Percentiles rank a stretch among this genome's conserved stretches.
Evolutionary conservation across 2,329 filamentous ascomycete genomes (phyloP).

Genomic region (Tolypocladium cylindrosporum): DNA sequence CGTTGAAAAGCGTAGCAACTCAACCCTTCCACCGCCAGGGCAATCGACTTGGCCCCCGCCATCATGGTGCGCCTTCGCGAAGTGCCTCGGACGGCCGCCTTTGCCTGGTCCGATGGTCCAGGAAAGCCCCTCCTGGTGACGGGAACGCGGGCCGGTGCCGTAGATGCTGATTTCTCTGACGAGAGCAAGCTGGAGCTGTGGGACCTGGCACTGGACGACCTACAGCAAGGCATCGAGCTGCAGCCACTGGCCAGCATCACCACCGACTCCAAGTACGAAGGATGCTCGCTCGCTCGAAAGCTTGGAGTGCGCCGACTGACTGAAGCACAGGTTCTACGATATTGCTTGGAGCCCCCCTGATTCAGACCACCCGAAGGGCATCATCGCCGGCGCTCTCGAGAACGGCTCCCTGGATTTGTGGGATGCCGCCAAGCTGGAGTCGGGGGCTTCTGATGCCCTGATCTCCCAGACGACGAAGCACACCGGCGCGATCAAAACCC

Average conservation of each 20-base stretch:
- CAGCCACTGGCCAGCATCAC: conserved; percentile 74
- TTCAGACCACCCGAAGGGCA: conserved; percentile 68
- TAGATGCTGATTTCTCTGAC: conserved; percentile 95
- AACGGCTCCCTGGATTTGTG: conserved; percentile 89
- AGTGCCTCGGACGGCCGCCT: conserved; percentile 92
- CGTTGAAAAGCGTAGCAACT: conserved; percentile 5
- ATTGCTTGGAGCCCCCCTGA: conserved; percentile 86
- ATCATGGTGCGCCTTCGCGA: conserved; percentile 92
- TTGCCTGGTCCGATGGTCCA: conserved; percentile 86
- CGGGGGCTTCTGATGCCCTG: conserved; percentile 57
- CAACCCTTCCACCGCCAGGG: conserved; percentile 5
- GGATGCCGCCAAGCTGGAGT: conserved; percentile 66
- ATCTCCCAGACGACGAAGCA: conserved; percentile 85
- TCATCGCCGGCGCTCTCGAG: conserved; percentile 92
- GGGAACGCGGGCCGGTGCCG: conserved; percentile 87
- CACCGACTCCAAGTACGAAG: conserved; percentile 73
- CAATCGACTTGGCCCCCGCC: conserved; percentile 17
- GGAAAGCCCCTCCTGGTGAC: conserved; percentile 78
- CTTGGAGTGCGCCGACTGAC: conserved; percentile 4
- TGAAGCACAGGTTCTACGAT: conserved; percentile 71
- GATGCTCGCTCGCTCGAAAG: background rate
- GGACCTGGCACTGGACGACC: conserved; percentile 77
- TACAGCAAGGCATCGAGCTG: conserved; percentile 69
- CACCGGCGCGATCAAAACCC: conserved; percentile 80
- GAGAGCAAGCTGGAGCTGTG: conserved; percentile 95